Conservation (phyloP, 1,139 yeast genomes). For the Saccharomyces hybrid region DNA sequence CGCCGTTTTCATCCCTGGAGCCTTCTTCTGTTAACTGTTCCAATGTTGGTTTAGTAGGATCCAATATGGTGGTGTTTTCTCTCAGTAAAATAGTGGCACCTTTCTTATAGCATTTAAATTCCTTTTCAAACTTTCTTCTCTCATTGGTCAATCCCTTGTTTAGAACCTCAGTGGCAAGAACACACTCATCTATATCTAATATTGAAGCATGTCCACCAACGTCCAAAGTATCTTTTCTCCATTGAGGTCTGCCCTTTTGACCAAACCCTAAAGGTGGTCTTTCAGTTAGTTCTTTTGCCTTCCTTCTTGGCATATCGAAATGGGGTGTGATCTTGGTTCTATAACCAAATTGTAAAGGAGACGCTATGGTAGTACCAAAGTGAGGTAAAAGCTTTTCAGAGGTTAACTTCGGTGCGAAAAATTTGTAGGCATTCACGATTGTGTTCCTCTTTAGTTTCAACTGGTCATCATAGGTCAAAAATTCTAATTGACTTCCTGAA, state of each 20-base stretch:
- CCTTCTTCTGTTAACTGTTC: constrained; percentile 38
- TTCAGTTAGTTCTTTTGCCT: constrained; percentile 23
- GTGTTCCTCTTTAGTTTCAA: constrained; percentile 64
- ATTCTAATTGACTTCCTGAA: constrained; percentile 90
- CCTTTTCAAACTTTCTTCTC: constrained; percentile 45
- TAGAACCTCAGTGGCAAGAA: constrained; percentile 74
- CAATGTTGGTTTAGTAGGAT: constrained; percentile 25
- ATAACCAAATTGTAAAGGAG: constrained; percentile 71
- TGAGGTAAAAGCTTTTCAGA: constrained; percentile 44
- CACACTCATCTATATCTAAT: constrained; percentile 88
- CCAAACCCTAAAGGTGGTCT: constrained; percentile 86
- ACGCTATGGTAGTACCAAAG: constrained; percentile 60
- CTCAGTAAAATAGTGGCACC: constrained; percentile 85
- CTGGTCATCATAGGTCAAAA: constrained; percentile 64
- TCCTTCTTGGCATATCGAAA: constrained; percentile 63
- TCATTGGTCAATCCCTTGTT: constrained; percentile 71
- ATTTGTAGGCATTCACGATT: constrained; percentile 73
- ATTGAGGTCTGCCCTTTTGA: constrained; percentile 65
- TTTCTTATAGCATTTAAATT: constrained; percentile 53
- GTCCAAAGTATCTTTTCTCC: constrained; percentile 41
- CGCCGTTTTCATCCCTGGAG: constrained; percentile 38
- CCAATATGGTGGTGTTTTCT: constrained; percentile 52
- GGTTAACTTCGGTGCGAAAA: constrained; percentile 51
- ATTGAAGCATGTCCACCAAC: constrained; percentile 47
- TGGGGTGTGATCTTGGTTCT: constrained; percentile 95